Percentiles rank a stretch among this genome's conserved stretches.
These are phyloP conservation scores for Daldinia sp. DNA, from an alignment of 2,329 filamentous ascomycete genomes.

Conservation along the genomic window DNA sequence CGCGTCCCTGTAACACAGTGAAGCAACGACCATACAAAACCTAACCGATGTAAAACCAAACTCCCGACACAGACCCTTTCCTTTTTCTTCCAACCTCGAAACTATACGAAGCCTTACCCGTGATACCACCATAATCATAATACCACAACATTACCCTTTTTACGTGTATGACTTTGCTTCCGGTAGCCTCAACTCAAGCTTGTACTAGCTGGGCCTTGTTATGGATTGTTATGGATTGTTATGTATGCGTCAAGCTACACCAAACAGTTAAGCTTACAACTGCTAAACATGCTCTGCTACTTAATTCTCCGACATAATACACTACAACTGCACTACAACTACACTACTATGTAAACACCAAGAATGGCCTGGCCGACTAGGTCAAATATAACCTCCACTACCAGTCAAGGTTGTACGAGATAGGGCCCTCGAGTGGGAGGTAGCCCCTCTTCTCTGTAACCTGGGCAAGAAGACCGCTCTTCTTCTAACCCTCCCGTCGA, in stretches of 20 bases:
- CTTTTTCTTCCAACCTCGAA: conserved; percentile 39
- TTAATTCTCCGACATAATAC: conserved; percentile 35
- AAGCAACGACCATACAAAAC: conserved; percentile 55
- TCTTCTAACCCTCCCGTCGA: conserved; percentile 34
- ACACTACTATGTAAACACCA: not conserved
- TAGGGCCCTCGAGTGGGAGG: conserved; percentile 21
- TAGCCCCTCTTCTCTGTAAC: conserved; percentile 41
- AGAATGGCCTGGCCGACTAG: conserved; percentile 18
- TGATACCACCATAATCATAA: conserved; percentile 19
- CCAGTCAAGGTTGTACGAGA: conserved; percentile 23
- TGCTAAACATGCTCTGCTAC: conserved; percentile 34
- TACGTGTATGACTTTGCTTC: not conserved
- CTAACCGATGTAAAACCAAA: conserved; percentile 56
- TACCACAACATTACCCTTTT: conserved; percentile 13
- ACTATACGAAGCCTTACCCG: conserved; percentile 44
- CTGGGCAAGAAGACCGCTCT: conserved; percentile 32
- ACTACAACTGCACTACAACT: too few relatives aligned
- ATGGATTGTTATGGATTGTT: not conserved
- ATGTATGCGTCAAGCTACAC: conserved; percentile 14
- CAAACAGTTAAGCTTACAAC: conserved; percentile 10
- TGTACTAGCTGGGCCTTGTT: conserved; percentile 22
- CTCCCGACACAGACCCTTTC: conserved; percentile 51
- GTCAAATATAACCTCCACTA: conserved; percentile 29
- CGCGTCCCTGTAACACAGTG: conserved; percentile 56
- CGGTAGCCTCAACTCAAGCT: conserved; percentile 15